Evolutionary conservation across 768 basidiomycete genomes (phyloP), one percentile per base, ranked within the genome.

Genomic region (Auriscalpium vulgare): DNA sequence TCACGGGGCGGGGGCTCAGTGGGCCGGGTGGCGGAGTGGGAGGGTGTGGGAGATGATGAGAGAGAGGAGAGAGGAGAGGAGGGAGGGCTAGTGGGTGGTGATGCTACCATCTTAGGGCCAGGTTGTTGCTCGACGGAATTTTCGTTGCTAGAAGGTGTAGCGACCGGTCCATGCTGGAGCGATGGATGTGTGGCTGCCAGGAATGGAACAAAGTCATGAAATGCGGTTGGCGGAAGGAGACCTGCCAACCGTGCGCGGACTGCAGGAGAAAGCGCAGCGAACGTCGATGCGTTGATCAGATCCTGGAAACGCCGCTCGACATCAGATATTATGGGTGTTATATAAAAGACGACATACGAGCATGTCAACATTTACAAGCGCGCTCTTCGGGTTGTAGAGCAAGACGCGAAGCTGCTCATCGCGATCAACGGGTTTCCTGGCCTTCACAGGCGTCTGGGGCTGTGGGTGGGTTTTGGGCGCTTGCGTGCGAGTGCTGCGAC

Each of bases 161-260:
- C 47, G 11, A 19, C 13, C 14, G n/a, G 47, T 13, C 3, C 14
- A 13, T 17, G 16, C 4, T 16, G 16, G 17, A 54, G 58, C 19
- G 71, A 70, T 10, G 77, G 77, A 60, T 80, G 77, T 51, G 71
- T 66, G 5, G 59, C 51, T 29, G 72, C 73, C 10, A 78, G 57
- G 14, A 58, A 55, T 17, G 69, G 62, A 37, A 64, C 50, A 55
- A 69, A 76, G 17, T 64, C 66, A 29, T 53, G 53, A 57, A 80
- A 78, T 3, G 76, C 74, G 10, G 79, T 78, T 8, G 75, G 72
- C 46, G 81, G 80, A 0, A 82, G 69, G 2, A 80, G 64, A 8
- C 66, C 58, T 44, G 68, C 63, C 14, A 81, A 66, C n/a, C 60
- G 62, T 14, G 58, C 56, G 29, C 73, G 71, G 4, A 73, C 71